phyloP scores from a whole-genome alignment of 75 land plant genomes.

The Picea sitchensis region DNA sequence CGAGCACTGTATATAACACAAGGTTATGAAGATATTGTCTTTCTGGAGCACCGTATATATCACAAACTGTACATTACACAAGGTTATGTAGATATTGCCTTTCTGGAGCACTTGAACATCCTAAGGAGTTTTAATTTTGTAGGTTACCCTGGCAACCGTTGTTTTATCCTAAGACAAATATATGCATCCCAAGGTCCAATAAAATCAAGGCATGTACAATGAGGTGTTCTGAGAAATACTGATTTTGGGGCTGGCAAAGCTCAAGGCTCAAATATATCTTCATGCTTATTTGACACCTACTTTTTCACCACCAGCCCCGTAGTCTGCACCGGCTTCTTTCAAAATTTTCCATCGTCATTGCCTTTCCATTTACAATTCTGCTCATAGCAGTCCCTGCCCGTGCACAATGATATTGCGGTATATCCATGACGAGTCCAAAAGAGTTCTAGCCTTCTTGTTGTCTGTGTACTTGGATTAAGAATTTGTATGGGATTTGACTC shows the following conservation, averaged over 20 bases:
- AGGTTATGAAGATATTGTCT: not conserved
- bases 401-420: not conserved
- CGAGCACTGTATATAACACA: not conserved
- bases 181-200: not conserved
- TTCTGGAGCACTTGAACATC: conserved; percentile 3
- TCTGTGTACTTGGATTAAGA: not conserved
- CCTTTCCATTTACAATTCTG: too few relatives aligned
- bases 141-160: not conserved
- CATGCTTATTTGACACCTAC: too few relatives aligned
- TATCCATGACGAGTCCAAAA: not conserved
- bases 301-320: too few relatives aligned
- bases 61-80: too few relatives aligned
- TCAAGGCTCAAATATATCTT: too few relatives aligned
- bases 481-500: not conserved
- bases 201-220: not conserved
- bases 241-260: too few relatives aligned
- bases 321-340: too few relatives aligned
- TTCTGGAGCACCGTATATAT: too few relatives aligned
- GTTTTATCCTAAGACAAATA: not conserved
- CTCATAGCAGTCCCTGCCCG: too few relatives aligned
- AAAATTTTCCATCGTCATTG: too few relatives aligned
- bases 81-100: not conserved
- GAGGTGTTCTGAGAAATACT: not conserved
- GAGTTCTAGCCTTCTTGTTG: not conserved
- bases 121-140: not conserved